A percentile compares a stretch with the other conserved stretches of the same genome.
phyloP scores from a whole-genome alignment of 2,329 filamentous ascomycete genomes.

The Ophiostoma pallidulum region DNA sequence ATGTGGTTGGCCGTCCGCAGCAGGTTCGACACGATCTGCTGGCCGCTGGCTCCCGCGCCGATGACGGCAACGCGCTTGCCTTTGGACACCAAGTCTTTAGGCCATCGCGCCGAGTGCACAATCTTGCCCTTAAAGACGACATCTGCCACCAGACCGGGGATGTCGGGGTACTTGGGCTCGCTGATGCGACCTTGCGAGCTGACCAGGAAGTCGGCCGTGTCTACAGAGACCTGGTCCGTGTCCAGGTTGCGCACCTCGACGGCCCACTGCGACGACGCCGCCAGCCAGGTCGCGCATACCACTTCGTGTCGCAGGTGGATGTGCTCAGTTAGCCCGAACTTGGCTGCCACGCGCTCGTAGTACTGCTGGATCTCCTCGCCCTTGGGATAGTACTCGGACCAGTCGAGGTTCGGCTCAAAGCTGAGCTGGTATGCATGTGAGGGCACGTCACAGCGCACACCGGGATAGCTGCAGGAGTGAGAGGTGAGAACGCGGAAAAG shows the following conservation, averaged over 20 bases:
- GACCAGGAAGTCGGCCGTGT: conserved; percentile 18
- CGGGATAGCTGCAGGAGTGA: conserved; percentile 10
- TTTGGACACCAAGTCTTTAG: conserved; percentile 3
- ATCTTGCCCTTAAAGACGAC: conserved; percentile 9
- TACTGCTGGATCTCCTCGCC: conserved; percentile 17
- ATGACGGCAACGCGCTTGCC: conserved; percentile 23
- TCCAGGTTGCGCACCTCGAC: conserved; percentile 29
- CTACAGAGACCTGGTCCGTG: conserved; percentile 30
- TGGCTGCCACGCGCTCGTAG: conserved; percentile 12
- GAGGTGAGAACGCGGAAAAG: no score
- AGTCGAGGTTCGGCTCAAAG: conserved; percentile 15
- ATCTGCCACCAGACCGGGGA: conserved; percentile 12
- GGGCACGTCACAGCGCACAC: conserved; percentile 15
- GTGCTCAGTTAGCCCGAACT: conserved; percentile 5
- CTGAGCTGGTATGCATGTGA: conserved; percentile 15
- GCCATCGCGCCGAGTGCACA: conserved; percentile 13
- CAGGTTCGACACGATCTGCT: conserved; percentile 23
- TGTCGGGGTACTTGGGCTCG: conserved; percentile 8
- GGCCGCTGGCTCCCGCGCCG: conserved; percentile 22
- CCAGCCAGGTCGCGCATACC: conserved; percentile 13
- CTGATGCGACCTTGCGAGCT: conserved; percentile 13
- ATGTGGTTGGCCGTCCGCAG: conserved; percentile 15
- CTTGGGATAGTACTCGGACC: conserved; percentile 17
- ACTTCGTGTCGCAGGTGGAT: conserved; percentile 10
- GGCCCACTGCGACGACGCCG: conserved; percentile 10